phyloP scores from a whole-genome alignment of 2,329 filamentous ascomycete genomes.

The Aspergillus sp. region DNA sequence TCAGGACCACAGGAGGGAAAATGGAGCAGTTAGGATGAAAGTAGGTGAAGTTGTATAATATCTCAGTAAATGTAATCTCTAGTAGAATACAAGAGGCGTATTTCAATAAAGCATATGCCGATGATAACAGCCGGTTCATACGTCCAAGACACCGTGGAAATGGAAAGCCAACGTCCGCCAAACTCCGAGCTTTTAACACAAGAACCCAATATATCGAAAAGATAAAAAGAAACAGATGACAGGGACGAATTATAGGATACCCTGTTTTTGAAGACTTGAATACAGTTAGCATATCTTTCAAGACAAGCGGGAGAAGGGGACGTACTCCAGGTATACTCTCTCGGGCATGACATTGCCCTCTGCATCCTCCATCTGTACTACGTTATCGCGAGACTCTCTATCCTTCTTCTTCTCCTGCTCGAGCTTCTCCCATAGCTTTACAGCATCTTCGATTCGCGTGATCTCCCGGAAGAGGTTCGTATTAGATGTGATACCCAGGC shows the following conservation, averaged over 20 bases:
- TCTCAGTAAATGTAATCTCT: conserved; percentile 2
- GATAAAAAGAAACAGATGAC: conserved; percentile 4
- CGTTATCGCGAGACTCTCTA: conserved; percentile 67
- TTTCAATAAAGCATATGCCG: not conserved
- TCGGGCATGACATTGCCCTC: conserved; percentile 99
- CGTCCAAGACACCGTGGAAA: conserved; percentile 6
- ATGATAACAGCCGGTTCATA: not conserved
- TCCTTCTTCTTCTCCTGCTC: conserved; percentile 75
- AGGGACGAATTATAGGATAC: conserved; percentile 55
- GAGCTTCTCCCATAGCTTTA: conserved; percentile 88
- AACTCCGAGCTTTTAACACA: conserved; percentile 25
- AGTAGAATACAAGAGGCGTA: conserved; percentile 14
- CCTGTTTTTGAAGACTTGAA: conserved; percentile 70
- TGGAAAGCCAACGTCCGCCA: conserved; percentile 15
- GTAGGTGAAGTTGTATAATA: conserved; percentile 1
- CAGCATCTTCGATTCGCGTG: conserved; percentile 80
- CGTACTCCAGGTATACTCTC: conserved; percentile 83
- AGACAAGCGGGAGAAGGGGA: conserved; percentile 6
- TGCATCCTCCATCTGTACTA: conserved; percentile 97
- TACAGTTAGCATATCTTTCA: conserved; percentile 15
- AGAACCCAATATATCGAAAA: conserved; percentile 4
- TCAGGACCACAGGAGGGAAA: not conserved
- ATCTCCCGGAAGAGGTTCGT: conserved; percentile 91
- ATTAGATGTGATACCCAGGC: conserved; percentile 79
- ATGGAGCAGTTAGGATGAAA: not conserved